Percentiles rank a stretch among this genome's conserved stretches.
Evolutionary conservation across 2,329 filamentous ascomycete species (phyloP).

Genomic region (Teratosphaeria gauchensis): DNA sequence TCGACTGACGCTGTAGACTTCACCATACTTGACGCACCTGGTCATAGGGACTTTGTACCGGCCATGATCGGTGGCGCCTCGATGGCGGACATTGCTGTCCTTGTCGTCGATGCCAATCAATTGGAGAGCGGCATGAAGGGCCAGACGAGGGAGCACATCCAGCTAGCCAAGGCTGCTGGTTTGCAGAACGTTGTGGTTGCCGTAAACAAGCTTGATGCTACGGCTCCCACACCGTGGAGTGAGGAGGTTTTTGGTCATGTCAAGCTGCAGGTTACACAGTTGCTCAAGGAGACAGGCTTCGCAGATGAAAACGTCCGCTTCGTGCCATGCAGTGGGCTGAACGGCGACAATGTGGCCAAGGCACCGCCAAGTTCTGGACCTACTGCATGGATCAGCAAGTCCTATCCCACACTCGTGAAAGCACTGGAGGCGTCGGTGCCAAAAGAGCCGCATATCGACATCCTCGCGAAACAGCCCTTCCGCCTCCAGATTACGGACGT

Average conservation of each 20-base stretch:
- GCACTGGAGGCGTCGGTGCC: conserved; percentile 78
- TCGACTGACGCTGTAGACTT: conserved; percentile 80
- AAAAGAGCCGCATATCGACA: conserved; percentile 31
- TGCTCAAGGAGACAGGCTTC: conserved; percentile 75
- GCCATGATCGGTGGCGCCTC: conserved; percentile 98
- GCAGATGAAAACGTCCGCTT: conserved; percentile 72
- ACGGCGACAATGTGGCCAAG: conserved; percentile 73
- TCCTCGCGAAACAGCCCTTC: conserved; percentile 62
- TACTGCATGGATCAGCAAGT: conserved; percentile 63
- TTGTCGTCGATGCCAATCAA: conserved; percentile 90
- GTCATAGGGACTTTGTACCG: conserved; percentile 90
- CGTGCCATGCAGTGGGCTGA: conserved; percentile 80
- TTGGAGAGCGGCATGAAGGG: conserved; percentile 91
- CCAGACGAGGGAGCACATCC: conserved; percentile 86
- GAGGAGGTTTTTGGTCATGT: conserved; percentile 78
- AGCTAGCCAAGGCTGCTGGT: conserved; percentile 82
- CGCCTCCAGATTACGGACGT: conserved; percentile 83
- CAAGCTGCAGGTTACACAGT: conserved; percentile 68
- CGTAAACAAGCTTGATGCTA: conserved; percentile 89
- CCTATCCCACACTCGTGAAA: conserved; percentile 59
- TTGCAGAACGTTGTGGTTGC: conserved; percentile 81
- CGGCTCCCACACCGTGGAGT: conserved; percentile 56
- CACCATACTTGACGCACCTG: conserved; percentile 90
- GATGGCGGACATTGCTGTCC: conserved; percentile 88
- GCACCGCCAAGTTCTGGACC: conserved; percentile 38